Conservation (phyloP, 176 grass and related monocot genomes). For the Sorghum bicolor region DNA sequence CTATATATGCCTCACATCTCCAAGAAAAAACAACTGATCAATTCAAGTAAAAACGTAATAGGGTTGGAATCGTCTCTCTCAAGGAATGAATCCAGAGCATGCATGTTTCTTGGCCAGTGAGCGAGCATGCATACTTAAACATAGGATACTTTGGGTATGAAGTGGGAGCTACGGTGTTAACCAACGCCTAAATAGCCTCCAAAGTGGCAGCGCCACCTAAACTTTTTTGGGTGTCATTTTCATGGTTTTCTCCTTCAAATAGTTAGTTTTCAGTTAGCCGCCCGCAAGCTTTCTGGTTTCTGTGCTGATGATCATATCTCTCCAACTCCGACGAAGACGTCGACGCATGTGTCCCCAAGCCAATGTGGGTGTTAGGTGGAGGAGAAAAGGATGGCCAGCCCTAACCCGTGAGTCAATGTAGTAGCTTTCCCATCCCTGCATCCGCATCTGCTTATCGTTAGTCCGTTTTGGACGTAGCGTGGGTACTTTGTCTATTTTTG, state of each 20-base stretch:
- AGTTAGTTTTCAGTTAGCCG: not conserved
- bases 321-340: not conserved
- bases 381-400: not conserved
- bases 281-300: not conserved
- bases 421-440: conserved; percentile 3
- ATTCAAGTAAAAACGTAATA: not conserved
- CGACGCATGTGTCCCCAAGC: not conserved
- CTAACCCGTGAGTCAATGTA: conserved; percentile 22
- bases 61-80: not conserved
- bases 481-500: not conserved
- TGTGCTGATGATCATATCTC: not conserved
- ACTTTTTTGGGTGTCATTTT: not conserved
- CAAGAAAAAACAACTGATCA: no score
- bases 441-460: not conserved
- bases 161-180: not conserved
- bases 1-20: not conserved
- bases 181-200: not conserved
- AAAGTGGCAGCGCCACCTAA: not conserved
- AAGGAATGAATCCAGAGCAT: not conserved
- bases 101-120: not conserved
- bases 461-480: not conserved
- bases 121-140: not conserved
- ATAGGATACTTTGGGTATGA: not conserved
- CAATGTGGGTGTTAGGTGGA: not conserved
- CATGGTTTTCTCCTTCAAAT: not conserved